Base-by-base conservation (phyloP, 2,329 filamentous ascomycete genomes). In the Coniochaeta sp. region DNA sequence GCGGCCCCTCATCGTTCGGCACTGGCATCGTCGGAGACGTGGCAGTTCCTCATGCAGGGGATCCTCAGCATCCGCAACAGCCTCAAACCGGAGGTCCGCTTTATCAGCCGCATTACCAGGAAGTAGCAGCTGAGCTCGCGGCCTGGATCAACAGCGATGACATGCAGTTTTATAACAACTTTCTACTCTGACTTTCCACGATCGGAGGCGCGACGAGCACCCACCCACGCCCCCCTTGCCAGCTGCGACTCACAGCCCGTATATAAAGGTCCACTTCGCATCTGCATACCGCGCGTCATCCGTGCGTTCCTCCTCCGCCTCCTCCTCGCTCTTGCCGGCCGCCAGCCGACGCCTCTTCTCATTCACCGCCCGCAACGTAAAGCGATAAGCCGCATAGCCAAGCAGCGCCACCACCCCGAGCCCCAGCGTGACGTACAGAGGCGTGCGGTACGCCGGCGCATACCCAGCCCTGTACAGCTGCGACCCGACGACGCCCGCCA, bases 351-450 rank as follows among this genome's bases (percentile, higher is more conserved):
- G 5, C 43, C 65, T 67, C 62, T 58, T 58, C n/a, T 36, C 61
- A 62, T 72, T 73, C 50, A 68, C 72, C 12, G 60, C 56, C 19
- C 56, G 55, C 28, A 73, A 58, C 28, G 63, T 63, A 54, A 62
- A 65, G 22, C 71, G 64, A 61, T 72, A 74, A 8, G 65, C 65
- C 31, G 69, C 57, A 57, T 72, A 74, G 14, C 72, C 73, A 1
- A 67, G 59, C 24, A 72, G 63, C 2, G 72, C 66, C 8, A 65
- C 64, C 2, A 64, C 66, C 8, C 73, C 69, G 52, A 71, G 67
- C 1, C 63, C 66, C 33, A 74, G 59, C 0, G 73, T 74, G 9
- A 66, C 67, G 43, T 67, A 67, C 19, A 75, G 70, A 1, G 73
- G 72, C 7, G 64, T 58, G 26, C 63, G 60, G 63, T 74, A 75